phyloP scores from a whole-genome alignment of 2,329 filamentous ascomycete species.

The Fusarium temperatum region DNA sequence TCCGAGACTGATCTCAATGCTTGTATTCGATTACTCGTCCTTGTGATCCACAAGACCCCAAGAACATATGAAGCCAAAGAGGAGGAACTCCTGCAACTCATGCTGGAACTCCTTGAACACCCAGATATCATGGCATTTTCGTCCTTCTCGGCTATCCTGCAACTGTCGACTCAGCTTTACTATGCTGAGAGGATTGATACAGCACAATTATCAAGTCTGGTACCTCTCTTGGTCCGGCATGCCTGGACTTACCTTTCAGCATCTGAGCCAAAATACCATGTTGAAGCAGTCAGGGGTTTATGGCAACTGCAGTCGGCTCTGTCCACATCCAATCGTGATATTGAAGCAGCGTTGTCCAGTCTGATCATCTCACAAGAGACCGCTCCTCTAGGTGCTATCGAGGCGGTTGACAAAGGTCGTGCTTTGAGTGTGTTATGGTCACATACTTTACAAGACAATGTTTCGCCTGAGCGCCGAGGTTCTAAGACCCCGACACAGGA shows the following conservation, averaged over 20 bases:
- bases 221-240: conserved; percentile 73
- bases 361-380: conserved; percentile 68
- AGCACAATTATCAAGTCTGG: conserved; percentile 67
- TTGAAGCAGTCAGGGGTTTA: conserved; percentile 86
- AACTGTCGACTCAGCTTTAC: conserved; percentile 66
- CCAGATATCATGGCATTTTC: conserved; percentile 57
- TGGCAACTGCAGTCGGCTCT: conserved; percentile 85
- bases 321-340: conserved; percentile 71
- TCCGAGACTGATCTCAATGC: conserved; percentile 60
- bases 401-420: conserved; percentile 68
- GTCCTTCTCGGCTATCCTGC: conserved; percentile 66
- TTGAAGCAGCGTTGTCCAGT: conserved; percentile 80
- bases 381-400: conserved; percentile 18
- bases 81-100: conserved; percentile 58
- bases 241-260: conserved; percentile 85
- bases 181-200: conserved; percentile 60
- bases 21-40: conserved; percentile 67
- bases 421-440: conserved; percentile 83
- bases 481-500: conserved; percentile 55
- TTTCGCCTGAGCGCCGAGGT: conserved; percentile 58
- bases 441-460: conserved; percentile 74
- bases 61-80: conserved; percentile 54
- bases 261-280: conserved; percentile 89
- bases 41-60: conserved; percentile 64
- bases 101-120: conserved; percentile 58